Conservation (phyloP, 2,329 filamentous ascomycete species). For the Raffaelea arxii region DNA sequence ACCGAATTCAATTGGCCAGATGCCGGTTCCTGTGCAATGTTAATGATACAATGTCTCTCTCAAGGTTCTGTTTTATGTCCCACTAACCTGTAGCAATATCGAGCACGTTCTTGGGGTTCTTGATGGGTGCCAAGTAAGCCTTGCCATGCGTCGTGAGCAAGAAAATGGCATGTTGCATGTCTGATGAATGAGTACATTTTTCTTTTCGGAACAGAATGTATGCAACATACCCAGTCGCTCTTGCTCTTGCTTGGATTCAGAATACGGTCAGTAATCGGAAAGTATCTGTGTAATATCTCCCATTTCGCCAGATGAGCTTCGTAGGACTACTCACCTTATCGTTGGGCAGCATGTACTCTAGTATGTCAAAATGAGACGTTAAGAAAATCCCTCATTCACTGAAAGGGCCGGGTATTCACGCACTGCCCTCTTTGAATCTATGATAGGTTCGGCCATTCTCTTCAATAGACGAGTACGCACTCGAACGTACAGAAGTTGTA, state of each 20-base stretch:
- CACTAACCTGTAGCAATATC: not conserved
- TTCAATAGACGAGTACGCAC: slow-evolving; percentile 11
- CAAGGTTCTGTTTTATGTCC: too few relatives aligned
- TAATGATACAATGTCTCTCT: too few relatives aligned
- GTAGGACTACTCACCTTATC: slow-evolving; percentile 7
- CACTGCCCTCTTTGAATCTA: slow-evolving; percentile 11
- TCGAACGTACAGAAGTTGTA: slow-evolving; percentile 8
- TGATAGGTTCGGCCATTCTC: slow-evolving; percentile 14
- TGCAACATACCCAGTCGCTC: slow-evolving; percentile 12
- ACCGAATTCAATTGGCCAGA: slow-evolving; percentile 6
- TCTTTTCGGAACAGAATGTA: not conserved
- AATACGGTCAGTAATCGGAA: too few relatives aligned
- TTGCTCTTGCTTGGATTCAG: slow-evolving; percentile 13
- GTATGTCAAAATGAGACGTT: not conserved
- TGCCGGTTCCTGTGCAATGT: slow-evolving; percentile 1
- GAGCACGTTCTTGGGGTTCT: not conserved
- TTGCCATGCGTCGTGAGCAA: slow-evolving; percentile 15
- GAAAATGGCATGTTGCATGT: slow-evolving; percentile 21
- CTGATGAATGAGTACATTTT: slow-evolving; percentile 20
- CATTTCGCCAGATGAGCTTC: not conserved
- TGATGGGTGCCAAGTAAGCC: not conserved
- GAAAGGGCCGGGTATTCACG: not conserved
- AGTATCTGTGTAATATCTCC: not conserved
- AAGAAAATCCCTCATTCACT: not conserved
- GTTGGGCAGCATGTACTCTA: slow-evolving; percentile 10